Conservation (phyloP, 768 basidiomycete genomes). For the Amanita subjunquillea region DNA sequence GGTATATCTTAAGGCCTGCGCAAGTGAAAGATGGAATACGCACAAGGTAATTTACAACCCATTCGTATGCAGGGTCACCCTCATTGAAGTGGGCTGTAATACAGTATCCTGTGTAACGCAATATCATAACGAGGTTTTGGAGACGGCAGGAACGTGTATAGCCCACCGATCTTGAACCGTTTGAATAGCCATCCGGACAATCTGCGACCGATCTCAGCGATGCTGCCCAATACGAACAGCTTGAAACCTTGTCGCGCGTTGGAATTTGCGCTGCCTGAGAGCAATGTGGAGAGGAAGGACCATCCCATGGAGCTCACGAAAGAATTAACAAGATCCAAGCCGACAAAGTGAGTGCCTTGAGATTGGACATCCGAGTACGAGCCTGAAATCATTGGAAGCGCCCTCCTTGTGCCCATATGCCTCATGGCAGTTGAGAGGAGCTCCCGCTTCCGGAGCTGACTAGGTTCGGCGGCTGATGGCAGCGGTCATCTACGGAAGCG, state of each 20-base stretch:
- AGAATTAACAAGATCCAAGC: not conserved
- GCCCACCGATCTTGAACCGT: constrained; percentile 28
- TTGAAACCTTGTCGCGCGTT: constrained; percentile 17
- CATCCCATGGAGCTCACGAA: constrained; percentile 23
- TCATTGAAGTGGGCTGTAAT: constrained; percentile 35
- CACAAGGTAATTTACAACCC: constrained; percentile 35
- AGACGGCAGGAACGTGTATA: not conserved
- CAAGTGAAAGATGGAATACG: constrained; percentile 3
- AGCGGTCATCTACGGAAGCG: too few relatives aligned
- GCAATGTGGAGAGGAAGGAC: constrained; percentile 23
- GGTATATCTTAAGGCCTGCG: not conserved
- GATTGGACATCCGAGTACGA: not conserved
- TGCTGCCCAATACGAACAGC: constrained; percentile 23
- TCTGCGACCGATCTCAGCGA: constrained; percentile 29
- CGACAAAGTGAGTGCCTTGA: not conserved
- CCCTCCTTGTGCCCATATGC: too few relatives aligned
- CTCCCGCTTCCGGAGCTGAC: too few relatives aligned
- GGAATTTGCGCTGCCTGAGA: constrained; percentile 8
- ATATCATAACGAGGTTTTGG: not conserved
- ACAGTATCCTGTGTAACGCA: constrained; percentile 22
- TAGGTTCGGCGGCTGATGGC: not conserved
- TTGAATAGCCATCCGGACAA: constrained; percentile 19
- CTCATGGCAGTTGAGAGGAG: too few relatives aligned
- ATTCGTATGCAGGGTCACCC: constrained; percentile 39
- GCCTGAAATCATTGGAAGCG: too few relatives aligned